Evolutionary conservation across 208 protist genomes (phyloP), one percentile per base, ranked within the genome.

Genomic region (Zelonia costaricensis): DNA sequence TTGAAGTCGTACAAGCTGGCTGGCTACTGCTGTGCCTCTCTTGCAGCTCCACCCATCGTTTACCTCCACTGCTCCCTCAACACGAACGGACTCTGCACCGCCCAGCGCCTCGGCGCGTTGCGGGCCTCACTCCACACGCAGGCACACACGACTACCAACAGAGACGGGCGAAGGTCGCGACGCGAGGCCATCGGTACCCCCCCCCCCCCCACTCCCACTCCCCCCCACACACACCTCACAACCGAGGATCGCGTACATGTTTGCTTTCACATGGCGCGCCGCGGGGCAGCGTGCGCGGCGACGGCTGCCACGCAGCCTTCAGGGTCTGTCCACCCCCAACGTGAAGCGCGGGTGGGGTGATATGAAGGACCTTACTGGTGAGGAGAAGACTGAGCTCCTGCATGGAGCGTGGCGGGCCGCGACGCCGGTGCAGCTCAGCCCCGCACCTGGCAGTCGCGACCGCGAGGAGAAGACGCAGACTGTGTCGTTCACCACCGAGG

Each of bases 401-500:
- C 39, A 44, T 42, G 88, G 88, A 13, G 28, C 46, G 28, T 94
- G 88, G 84, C 69, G 78, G 10, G 45, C 65, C 22, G 54, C 57
- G 12, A 73, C 38, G 31, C 69, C 84, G 15, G 66, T 94, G 33
- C 60, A 58, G 16, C 61, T 94, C 18, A 58, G 77, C 10, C 55
- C 77, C 3, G 75, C 78, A 23, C 49, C 69, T 13, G 18, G 42
- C 4, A 78, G 80, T 56, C 69, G 82, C 23, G 82, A 86, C 46
- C 47, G 74, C 27, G 76, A 69, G n/a, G 73, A 76, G 9, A 80
- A 74, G 53, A 55, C 53, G 1, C 53, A 44, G 16, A 27, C 55
- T 15, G 46, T 91, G 3, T 22, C 40, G 23, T 94, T 94, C 54
- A 8, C 36, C n/a, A 78, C 71, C 2, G 85, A 92, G 10, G 88